Base-by-base conservation (phyloP, 2,329 filamentous ascomycete species). In the Mycogone perniciosa region DNA sequence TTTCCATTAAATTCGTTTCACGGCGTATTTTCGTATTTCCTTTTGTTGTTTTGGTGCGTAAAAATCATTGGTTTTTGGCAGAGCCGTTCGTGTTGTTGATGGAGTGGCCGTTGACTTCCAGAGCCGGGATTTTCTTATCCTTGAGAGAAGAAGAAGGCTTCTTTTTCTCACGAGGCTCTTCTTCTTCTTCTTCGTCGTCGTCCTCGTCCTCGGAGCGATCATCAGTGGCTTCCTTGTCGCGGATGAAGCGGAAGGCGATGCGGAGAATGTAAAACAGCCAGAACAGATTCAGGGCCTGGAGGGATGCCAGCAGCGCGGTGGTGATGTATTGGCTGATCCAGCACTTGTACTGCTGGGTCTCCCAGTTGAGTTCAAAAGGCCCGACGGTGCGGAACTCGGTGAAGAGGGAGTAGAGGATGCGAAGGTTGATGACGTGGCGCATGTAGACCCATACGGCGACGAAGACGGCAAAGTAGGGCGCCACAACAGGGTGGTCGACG, bases 391-490 rank as follows among this genome's bases (percentile, higher is more conserved):
- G 74, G 71, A 88, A 90, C 63, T 89, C 81, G 60, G 83, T 88
- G 61, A 90, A 80, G 54, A 90, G 78, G 34, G 85, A 88, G 68
- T 75, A 83, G 62, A 93, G 76, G 67, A 93, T 89, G 62, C 77
- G 76, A 46, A 92, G 76, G 72, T 92, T 92, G 65, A 90, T 76
- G 71, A 84, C 89, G 71, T 97, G 91, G 50, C 91, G 89, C 56
- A 92, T 75, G 74, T 97, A 96, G 63, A 89, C 83, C 91, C 91
- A 97, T 54, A 86, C 76, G 57, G 73, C 74, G 67, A 95, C 86
- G 73, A 96, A 96, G 59, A 86, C 58, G 64, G 80, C 81, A 70
- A 93, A 96, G 73, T 92, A 96, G 11, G 89, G 89, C 0, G 77
- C 82, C n/a, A 88, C 88, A 42, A 95, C 73, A 52, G 79, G 74